These are phyloP conservation scores for Catunica adiposa DNA, from an alignment of 2,329 filamentous ascomycete species.

Conservation along the genomic window DNA sequence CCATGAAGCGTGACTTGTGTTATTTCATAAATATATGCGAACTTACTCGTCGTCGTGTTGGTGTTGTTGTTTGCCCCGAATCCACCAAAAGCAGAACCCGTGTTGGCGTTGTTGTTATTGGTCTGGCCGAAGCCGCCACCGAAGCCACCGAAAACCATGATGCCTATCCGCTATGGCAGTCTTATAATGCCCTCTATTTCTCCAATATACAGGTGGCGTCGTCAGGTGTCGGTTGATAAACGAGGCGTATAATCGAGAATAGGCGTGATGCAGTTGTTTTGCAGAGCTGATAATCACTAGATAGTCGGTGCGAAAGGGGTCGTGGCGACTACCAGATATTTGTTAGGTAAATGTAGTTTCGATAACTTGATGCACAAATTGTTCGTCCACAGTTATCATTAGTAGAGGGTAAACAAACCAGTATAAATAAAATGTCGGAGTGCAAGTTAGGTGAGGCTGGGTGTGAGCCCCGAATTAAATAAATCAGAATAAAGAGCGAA, in stretches of 20 bases:
- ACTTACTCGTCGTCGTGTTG: constrained; percentile 15
- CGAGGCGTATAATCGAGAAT: no score
- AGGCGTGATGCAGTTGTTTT: no score
- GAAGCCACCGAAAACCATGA: constrained; percentile 41
- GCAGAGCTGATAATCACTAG: no score
- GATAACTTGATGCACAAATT: no score
- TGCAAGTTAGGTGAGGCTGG: not conserved
- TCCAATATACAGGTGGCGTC: no score
- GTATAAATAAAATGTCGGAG: not conserved
- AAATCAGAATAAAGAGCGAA: not conserved
- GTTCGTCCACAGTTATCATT: no score
- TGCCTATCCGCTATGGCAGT: not conserved
- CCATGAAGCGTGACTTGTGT: constrained; percentile 15
- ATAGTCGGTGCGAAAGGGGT: no score
- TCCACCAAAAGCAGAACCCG: constrained; percentile 30
- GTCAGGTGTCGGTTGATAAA: no score
- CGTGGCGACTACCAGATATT: no score
- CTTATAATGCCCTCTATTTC: not conserved
- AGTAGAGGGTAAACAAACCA: not conserved
- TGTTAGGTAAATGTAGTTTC: no score
- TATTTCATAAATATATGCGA: constrained; percentile 26
- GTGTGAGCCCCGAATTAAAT: not conserved
- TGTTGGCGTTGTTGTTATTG: constrained; percentile 34
- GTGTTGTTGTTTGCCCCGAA: constrained; percentile 23
- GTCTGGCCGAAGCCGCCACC: constrained; percentile 31